These are phyloP conservation scores for Neurospora sp. DNA, from an alignment of 495 filamentous ascomycete species.

Conservation along the genomic window DNA sequence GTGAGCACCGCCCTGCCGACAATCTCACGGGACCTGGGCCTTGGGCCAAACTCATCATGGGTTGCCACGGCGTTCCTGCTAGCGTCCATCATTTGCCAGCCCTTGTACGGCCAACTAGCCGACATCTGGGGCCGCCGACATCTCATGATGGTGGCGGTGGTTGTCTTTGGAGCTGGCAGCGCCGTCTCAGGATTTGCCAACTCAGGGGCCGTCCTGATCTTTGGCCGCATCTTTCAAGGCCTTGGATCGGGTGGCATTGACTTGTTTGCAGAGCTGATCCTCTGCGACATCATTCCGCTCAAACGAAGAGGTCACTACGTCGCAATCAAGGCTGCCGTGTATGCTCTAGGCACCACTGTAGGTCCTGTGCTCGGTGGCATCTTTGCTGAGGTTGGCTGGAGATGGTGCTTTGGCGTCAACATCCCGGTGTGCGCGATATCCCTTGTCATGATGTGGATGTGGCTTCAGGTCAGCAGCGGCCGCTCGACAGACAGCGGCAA, in stretches of 20 bases:
- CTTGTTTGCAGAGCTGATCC: slow-evolving; percentile 28
- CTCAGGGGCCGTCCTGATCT: slow-evolving; percentile 50
- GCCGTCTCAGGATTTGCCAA: slow-evolving; percentile 29
- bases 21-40: slow-evolving; percentile 24
- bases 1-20: slow-evolving; percentile 39
- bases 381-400: slow-evolving; percentile 45
- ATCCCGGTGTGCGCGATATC: slow-evolving; percentile 17
- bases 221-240: slow-evolving; percentile 69
- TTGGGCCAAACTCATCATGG: slow-evolving; percentile 20
- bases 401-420: slow-evolving; percentile 22
- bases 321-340: slow-evolving; percentile 52
- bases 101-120: slow-evolving; percentile 33
- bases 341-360: slow-evolving; percentile 62
- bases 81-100: slow-evolving; percentile 23
- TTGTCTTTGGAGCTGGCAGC: slow-evolving; percentile 34
- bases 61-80: slow-evolving; percentile 20
- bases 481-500: not conserved
- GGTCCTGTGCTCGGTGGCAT: slow-evolving; percentile 69
- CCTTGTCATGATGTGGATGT: slow-evolving; percentile 20
- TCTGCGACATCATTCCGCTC: slow-evolving; percentile 66
- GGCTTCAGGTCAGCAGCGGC: slow-evolving; percentile 18
- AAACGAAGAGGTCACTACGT: slow-evolving; percentile 50
- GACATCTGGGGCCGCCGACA: slow-evolving; percentile 43
- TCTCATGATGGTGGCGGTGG: slow-evolving; percentile 31
- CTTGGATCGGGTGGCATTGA: slow-evolving; percentile 66